Base-by-base conservation (phyloP, 169 alveolate genomes). In the Plasmodium adleri region DNA sequence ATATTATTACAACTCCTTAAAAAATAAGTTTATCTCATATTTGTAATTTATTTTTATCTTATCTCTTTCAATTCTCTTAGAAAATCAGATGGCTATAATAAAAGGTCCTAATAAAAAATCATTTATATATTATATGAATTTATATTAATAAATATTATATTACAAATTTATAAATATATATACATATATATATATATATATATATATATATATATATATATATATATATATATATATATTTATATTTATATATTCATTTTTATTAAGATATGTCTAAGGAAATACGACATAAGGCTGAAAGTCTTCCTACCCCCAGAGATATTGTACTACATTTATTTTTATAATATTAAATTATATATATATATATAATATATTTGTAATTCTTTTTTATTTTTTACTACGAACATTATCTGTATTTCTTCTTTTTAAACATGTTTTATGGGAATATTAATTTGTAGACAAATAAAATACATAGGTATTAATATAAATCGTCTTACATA, bases 191-290 rank as follows among this genome's bases (percentile, higher is more conserved):
- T 1, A 12, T 28, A 24, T 28, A 9, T 24, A 50, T 50, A 50
- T 50, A 50, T 50, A 50, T 10, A 10, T 50, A 50, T 7, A 7
- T 47, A 7, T 47, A 28, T 56, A 28, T 39, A 43, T 62, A 20
- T 62, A 20, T 67, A 47, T 10, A 63, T 63, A 75, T 74, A 75
- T 63, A 75, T 75, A 74, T 75, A 74, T 12, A 64, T 63, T 1
- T 63, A 22, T 9, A 9, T 49, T 49, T 50, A 32, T 58, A 32
- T 43, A 45, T 58, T 32, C 10, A 17, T 58, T 6, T 10, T 62
- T 67, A 47, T 10, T 43, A 75, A 75, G 88, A 75, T 63, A 75
- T 75, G 88, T 75, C 88, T 12, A 64, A 75, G 15, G 88, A 75
- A 62, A 49, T 75, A 17, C 47, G 56, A 70, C 47, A 10, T 47